These are phyloP conservation scores for Aspergillus biplanus DNA, from an alignment of 495 filamentous ascomycete genomes.

Conservation along the genomic window DNA sequence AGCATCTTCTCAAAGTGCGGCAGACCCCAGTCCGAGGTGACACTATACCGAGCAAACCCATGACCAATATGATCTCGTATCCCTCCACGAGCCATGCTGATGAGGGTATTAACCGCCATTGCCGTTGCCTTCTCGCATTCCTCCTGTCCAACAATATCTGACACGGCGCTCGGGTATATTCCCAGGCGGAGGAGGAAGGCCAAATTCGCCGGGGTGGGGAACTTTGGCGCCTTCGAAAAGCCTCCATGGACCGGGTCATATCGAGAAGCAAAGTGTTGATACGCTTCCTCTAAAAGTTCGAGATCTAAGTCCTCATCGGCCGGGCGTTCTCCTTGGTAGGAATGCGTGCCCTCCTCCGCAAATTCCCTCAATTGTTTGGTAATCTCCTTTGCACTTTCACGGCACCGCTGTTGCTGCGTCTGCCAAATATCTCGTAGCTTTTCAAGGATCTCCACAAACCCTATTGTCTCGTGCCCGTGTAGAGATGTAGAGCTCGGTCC, in stretches of 20 bases:
- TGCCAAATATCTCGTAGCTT: conserved; percentile 84
- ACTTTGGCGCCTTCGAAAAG: conserved; percentile 79
- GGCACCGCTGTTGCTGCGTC: conserved; percentile 78
- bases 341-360: conserved; percentile 81
- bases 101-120: conserved; percentile 84
- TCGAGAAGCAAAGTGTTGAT: conserved; percentile 73
- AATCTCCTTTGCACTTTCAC: conserved; percentile 80
- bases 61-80: conserved; percentile 92
- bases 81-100: conserved; percentile 81
- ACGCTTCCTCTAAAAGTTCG: conserved; percentile 89
- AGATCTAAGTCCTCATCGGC: conserved; percentile 77
- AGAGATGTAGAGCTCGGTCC: conserved; percentile 64
- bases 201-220: conserved; percentile 86
- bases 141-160: conserved; percentile 81
- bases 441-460: conserved; percentile 79
- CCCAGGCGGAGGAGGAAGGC: conserved; percentile 79
- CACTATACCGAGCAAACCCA: conserved; percentile 88
- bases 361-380: conserved; percentile 80
- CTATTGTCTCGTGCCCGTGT: conserved; percentile 58
- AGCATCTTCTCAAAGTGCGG: conserved; percentile 99
- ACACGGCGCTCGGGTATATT: conserved; percentile 70
- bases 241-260: conserved; percentile 82
- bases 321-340: conserved; percentile 52
- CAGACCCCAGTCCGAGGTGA: conserved; percentile 87
- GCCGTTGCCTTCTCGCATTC: conserved; percentile 74